Evolutionary conservation across 1,139 yeast species (phyloP), one percentile per base, ranked within the genome.

Genomic region (Lodderomyces margitis): DNA sequence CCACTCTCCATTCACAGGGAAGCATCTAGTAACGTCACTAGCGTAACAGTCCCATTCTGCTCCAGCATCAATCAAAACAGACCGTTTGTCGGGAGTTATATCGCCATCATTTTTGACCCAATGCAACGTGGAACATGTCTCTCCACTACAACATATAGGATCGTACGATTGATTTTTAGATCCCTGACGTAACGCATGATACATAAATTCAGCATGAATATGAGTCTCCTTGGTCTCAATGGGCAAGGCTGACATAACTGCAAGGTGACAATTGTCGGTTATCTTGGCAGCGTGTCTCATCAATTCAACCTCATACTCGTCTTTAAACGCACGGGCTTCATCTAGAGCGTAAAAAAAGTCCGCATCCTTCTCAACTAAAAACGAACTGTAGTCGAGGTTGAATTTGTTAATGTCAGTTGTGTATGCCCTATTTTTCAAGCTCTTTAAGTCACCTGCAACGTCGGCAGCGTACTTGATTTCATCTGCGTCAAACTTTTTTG

Each of bases 1-100:
- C 91, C 96, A 92, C 46, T 83, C 82, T 7, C 98, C 98, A 49
- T 73, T 76, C 46, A 89, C 80, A 17, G 98, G 98, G 78, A 89
- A 92, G 58, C 95, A 86, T 60, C 98, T 78, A 15, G 98, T 92
- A 39, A 92, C 96, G 59, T 92, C 98, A 38, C 91, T 75, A 4
- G 96, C 92, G 62, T 92, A 92, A 57, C 88, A 80, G 49, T 80
- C 78, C 96, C 97, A 91, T 67, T 91, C 98, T 6, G 96, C 96
- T 40, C 98, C 98, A 5, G 98, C 98, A 64, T 92, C 98, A 46
- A 92, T 83, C 47, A 92, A 74, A 10, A 92, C 76, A 4, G 92
- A 75, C 40, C 61, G 59, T 46, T 78, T 81, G 4, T 75, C 76
- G 20, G 64, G 72, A 28, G 70, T 64, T 42, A 81, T 61, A 2